Percentiles rank a stretch among this genome's conserved stretches.
phyloP scores from a whole-genome alignment of 352 stramenopile species.

The Peronospora belbahrii region DNA sequence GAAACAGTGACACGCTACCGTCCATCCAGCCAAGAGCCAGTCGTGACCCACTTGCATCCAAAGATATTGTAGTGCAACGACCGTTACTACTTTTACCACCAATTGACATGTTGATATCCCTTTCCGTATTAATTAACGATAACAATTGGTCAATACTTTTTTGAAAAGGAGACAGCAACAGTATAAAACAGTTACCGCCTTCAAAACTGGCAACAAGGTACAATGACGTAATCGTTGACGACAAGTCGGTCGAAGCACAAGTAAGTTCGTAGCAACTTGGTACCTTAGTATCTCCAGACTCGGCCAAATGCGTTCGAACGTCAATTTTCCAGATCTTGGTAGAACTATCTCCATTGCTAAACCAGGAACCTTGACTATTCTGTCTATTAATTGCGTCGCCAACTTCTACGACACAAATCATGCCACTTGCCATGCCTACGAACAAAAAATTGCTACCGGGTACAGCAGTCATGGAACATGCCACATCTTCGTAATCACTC shows the following conservation, averaged over 20 bases:
- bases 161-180: conserved; percentile 45
- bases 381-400: neutral
- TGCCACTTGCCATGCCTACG: conserved; percentile 62
- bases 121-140: conserved; percentile 65
- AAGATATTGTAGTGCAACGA: conserved; percentile 36
- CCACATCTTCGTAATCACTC: conserved; percentile 44
- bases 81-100: conserved; percentile 23
- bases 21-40: conserved; percentile 72
- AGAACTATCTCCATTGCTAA: conserved; percentile 12
- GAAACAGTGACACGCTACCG: conserved; percentile 60
- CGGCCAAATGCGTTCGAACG: conserved; percentile 44
- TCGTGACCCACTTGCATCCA: conserved; percentile 40
- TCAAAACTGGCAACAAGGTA: conserved; percentile 65
- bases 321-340: conserved; percentile 77
- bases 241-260: conserved; percentile 34
- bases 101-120: conserved; percentile 14
- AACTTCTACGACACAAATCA: conserved; percentile 64
- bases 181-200: conserved; percentile 76
- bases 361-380: conserved; percentile 24
- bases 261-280: conserved; percentile 53
- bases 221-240: conserved; percentile 25
- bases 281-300: conserved; percentile 7
- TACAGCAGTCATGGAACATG: conserved; percentile 37
- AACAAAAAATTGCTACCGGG: conserved; percentile 54
- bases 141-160: conserved; percentile 68